Evolutionary conservation across 345 rosid species (phyloP), one percentile per base, ranked within the genome.

Genomic region (Angophora floribunda): DNA sequence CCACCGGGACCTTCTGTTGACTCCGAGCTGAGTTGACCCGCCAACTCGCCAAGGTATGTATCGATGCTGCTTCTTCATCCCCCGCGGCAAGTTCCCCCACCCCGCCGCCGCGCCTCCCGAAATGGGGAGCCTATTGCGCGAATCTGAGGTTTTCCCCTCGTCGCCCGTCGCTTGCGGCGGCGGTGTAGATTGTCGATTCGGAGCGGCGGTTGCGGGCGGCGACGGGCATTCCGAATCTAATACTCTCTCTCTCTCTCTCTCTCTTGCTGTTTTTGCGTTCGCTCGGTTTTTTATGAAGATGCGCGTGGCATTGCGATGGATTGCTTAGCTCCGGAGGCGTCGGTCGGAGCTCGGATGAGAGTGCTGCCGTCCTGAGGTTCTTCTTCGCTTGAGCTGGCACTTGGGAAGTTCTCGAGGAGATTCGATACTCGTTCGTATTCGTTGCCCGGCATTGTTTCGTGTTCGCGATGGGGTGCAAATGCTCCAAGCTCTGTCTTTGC

Each of bases 391-490:
- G 84, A 75, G 82, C 82, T 30, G 67, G 67, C 41, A 26, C 67
- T 59, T 13, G 67, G 32, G 1, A 26, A 30, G 41, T 36, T 61
- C 1, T 22, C 28, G 61, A 22, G 82, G 47, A 75, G 82, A 75
- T 36, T 36, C 82, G 82, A 36, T 75, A 36, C 32, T 59, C 36
- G 30, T 84, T 36, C 86, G n/a, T 13, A 53, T 78, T 24, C 86
- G 57, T 55, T 67, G 85, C 61, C 53, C 53, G 55, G 86, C 85
- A 44, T 85, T 57, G 55, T 61, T 36, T 87, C 14, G 63, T 14
- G 13, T 30, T 85, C 88, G 91, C 47, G 86, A 92, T 92, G 93
- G 93, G 93, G 86, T 92, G 92, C 61, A 82, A 79, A 86, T 90
- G 92, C 65, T 92, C 93, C 32, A 92, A 89, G 91, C 89, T 92